These are phyloP conservation scores for Cucumis variabilis DNA, from an alignment of 331 rosid genomes.

Conservation along the genomic window DNA sequence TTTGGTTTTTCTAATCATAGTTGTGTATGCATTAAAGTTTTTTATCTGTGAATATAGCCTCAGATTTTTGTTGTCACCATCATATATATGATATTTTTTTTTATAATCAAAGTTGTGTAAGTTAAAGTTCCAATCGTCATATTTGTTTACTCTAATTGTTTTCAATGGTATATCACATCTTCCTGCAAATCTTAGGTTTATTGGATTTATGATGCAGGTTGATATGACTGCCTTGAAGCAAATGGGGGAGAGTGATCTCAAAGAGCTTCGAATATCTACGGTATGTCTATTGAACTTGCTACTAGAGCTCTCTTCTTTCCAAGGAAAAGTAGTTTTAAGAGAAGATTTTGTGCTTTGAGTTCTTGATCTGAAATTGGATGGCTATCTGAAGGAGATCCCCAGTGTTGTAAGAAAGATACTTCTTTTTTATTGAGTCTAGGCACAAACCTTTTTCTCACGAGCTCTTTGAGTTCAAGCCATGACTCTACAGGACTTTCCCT, in stretches of 20 bases:
- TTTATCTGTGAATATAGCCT: background rate
- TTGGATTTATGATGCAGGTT: slow-evolving; percentile 54
- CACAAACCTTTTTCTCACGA: background rate
- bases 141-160: background rate
- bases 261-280: slow-evolving; percentile 98
- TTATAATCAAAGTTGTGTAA: background rate
- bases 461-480: background rate
- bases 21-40: background rate
- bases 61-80: background rate
- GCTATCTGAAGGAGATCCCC: background rate
- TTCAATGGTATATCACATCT: background rate
- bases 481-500: background rate
- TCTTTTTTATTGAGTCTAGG: background rate
- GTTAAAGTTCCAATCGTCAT: background rate
- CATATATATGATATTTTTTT: background rate
- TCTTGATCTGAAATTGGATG: background rate
- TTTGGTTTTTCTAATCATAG: background rate
- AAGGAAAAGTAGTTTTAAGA: background rate
- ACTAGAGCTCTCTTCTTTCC: background rate
- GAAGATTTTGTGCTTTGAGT: background rate
- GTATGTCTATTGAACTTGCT: slow-evolving; percentile 43
- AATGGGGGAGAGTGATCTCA: slow-evolving; percentile 97
- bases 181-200: background rate
- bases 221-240: slow-evolving; percentile 95
- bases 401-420: background rate